Evolutionary conservation across 352 stramenopile genomes (phyloP).

Genomic region (Phytophthora crassamura): DNA sequence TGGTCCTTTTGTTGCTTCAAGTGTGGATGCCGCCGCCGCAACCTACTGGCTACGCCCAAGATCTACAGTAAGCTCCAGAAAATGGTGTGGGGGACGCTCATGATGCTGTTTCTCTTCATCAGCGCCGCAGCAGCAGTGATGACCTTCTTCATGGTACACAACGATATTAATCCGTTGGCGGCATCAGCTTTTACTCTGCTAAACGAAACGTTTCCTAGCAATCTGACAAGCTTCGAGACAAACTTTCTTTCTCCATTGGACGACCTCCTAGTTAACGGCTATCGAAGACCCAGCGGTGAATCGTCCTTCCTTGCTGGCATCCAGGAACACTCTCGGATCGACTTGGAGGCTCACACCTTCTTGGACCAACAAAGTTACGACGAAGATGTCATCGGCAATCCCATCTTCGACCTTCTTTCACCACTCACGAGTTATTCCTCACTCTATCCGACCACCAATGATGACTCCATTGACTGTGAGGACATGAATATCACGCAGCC

Average conservation of each 20-base stretch:
- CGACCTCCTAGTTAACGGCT: slow-evolving; percentile 31
- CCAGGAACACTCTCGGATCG: slow-evolving; percentile 24
- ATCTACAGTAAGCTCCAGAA: slow-evolving; percentile 63
- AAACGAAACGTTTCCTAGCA: slow-evolving; percentile 32
- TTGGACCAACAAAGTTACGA: slow-evolving; percentile 52
- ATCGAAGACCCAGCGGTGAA: slow-evolving; percentile 6
- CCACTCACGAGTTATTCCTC: slow-evolving; percentile 44
- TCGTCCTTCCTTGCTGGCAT: slow-evolving; percentile 28
- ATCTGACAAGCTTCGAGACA: slow-evolving; percentile 46
- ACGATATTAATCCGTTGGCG: slow-evolving; percentile 39
- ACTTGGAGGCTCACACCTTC: slow-evolving; percentile 54
- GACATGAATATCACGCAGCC: slow-evolving; percentile 52
- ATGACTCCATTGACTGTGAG: slow-evolving; percentile 43
- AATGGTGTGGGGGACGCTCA: slow-evolving; percentile 44
- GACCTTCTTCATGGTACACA: slow-evolving; percentile 43
- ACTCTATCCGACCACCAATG: slow-evolving; percentile 55
- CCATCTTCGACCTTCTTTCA: slow-evolving; percentile 52
- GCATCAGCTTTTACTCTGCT: slow-evolving; percentile 33
- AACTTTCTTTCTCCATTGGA: slow-evolving; percentile 46
- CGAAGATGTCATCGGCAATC: slow-evolving; percentile 38
- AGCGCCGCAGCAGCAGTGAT: slow-evolving; percentile 30
- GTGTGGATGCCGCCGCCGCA: slow-evolving; percentile 53
- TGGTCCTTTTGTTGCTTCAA: slow-evolving; percentile 61
- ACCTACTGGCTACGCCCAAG: slow-evolving; percentile 47
- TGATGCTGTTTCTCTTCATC: slow-evolving; percentile 39